phyloP scores from a whole-genome alignment of 495 filamentous ascomycete species.

The Podospora bellae-mahoneyi region DNA sequence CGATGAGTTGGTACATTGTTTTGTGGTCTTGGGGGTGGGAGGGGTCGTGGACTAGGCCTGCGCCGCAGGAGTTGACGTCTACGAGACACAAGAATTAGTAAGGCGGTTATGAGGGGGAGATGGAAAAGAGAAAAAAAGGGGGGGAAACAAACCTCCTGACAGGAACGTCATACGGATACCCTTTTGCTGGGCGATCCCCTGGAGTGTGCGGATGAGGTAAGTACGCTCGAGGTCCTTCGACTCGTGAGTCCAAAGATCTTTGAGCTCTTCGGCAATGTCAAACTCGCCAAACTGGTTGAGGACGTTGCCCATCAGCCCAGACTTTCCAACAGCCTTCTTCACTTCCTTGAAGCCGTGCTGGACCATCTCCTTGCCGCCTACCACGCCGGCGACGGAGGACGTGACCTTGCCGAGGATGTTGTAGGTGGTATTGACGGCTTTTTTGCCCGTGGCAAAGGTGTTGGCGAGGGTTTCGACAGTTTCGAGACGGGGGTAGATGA shows the following conservation, averaged over 20 bases:
- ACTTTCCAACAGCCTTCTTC: slow-evolving; percentile 94
- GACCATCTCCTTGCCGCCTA: slow-evolving; percentile 89
- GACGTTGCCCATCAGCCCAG: slow-evolving; percentile 88
- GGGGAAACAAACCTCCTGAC: slow-evolving; percentile 60
- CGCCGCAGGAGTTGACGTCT: slow-evolving; percentile 88
- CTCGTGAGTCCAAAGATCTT: slow-evolving; percentile 98
- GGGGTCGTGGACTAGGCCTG: slow-evolving; percentile 92
- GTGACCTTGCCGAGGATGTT: slow-evolving; percentile 93
- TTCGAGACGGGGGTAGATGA: slow-evolving; percentile 89
- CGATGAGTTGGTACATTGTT: slow-evolving; percentile 98
- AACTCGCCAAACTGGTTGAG: slow-evolving; percentile 97
- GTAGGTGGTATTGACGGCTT: slow-evolving; percentile 90
- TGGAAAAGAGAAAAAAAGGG: not conserved
- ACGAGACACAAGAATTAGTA: slow-evolving; percentile 12
- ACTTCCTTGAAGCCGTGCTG: slow-evolving; percentile 87
- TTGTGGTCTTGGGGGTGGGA: slow-evolving; percentile 89
- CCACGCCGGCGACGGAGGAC: slow-evolving; percentile 87
- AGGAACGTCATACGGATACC: slow-evolving; percentile 94
- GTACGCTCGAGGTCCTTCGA: slow-evolving; percentile 96
- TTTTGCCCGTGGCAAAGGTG: slow-evolving; percentile 91
- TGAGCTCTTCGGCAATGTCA: slow-evolving; percentile 87
- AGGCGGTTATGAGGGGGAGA: not conserved
- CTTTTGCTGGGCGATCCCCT: slow-evolving; percentile 91
- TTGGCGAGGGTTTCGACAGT: slow-evolving; percentile 84
- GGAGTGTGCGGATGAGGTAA: slow-evolving; percentile 91